These are phyloP conservation scores for Rhamnella rubrinervis DNA, from an alignment of 331 rosid species.

Conservation along the genomic window DNA sequence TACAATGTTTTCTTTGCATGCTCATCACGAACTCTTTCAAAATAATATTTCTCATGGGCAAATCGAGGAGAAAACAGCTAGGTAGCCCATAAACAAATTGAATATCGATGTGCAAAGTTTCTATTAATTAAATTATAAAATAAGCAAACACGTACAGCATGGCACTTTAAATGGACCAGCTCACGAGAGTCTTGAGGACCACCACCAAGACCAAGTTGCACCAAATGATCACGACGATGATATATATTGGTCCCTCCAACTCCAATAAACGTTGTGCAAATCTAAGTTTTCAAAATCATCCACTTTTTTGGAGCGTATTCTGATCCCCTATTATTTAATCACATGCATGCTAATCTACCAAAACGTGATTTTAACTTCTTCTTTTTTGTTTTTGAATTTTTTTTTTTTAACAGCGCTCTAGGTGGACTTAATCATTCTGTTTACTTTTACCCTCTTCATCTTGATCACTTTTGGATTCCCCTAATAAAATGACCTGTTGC, in stretches of 20 bases:
- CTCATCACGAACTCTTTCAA: too few relatives aligned
- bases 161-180: slow-evolving; percentile 25
- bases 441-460: too few relatives aligned
- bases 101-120: neutral
- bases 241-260: slow-evolving; percentile 5
- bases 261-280: neutral
- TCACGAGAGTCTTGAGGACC: slow-evolving; percentile 11
- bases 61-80: slow-evolving; percentile 5
- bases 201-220: neutral
- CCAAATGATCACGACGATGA: neutral
- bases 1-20: too few relatives aligned
- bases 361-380: neutral
- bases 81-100: neutral
- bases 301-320: slow-evolving; percentile 2
- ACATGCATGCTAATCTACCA: neutral
- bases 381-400: too few relatives aligned
- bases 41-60: neutral
- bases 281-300: neutral
- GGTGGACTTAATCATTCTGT: too few relatives aligned
- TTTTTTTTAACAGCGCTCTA: too few relatives aligned
- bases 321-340: neutral
- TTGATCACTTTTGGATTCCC: too few relatives aligned
- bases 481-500: too few relatives aligned
- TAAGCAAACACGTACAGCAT: neutral
- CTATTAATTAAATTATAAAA: neutral